Conservation (phyloP, 2,329 filamentous ascomycete species). For the Monosporascus cannonballus region DNA sequence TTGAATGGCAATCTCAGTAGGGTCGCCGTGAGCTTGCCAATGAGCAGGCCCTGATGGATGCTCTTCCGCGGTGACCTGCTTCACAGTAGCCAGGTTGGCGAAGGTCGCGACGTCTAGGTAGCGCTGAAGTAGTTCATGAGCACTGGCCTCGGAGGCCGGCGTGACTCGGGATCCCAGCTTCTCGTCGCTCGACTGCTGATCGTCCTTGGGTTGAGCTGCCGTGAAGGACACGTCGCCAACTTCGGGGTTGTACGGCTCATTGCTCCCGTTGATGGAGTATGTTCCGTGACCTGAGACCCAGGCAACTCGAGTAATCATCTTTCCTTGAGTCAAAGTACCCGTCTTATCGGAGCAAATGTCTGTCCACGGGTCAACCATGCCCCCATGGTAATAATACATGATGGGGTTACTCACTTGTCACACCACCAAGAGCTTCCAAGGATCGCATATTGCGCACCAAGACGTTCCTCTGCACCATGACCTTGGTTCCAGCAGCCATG, state of each 20-base stretch:
- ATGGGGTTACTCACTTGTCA: conserved; percentile 34
- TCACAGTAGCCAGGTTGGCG: conserved; percentile 4
- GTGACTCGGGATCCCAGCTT: no score
- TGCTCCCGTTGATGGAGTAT: conserved; percentile 47
- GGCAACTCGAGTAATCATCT: conserved; percentile 59
- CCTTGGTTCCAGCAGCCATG: conserved; percentile 50
- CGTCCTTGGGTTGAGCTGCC: no score
- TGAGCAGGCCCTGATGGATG: conserved; percentile 24
- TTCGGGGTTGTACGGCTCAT: conserved; percentile 53
- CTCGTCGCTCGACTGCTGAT: no score
- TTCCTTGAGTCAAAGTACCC: conserved; percentile 59
- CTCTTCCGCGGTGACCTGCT: no score
- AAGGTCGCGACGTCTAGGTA: conserved; percentile 39
- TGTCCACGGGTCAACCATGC: no score
- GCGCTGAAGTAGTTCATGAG: conserved; percentile 36
- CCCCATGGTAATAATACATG: no score
- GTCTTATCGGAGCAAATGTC: conserved; percentile 68
- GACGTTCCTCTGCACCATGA: conserved; percentile 49
- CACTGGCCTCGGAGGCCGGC: no score
- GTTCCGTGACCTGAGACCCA: conserved; percentile 51
- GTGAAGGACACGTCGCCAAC: no score
- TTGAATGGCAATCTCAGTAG: conserved; percentile 68
- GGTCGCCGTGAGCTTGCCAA: conserved; percentile 59
- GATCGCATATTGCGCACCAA: conserved; percentile 55
- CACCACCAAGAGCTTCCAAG: conserved; percentile 61